These are phyloP conservation scores for Dactylonectria macrodidyma DNA, from an alignment of 2,329 filamentous ascomycete genomes.

Conservation along the genomic window DNA sequence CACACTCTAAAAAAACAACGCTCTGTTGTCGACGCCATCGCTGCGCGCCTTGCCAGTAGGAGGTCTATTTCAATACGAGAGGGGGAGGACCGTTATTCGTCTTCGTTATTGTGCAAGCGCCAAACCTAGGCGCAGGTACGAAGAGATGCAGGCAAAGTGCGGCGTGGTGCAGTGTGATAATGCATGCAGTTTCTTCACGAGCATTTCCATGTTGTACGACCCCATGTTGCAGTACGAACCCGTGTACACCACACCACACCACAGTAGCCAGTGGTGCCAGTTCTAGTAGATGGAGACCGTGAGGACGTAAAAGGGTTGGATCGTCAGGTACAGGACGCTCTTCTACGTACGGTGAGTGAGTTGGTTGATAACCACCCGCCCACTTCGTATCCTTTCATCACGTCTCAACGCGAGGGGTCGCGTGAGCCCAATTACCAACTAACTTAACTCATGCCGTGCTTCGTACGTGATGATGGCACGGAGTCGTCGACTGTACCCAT, in stretches of 20 bases:
- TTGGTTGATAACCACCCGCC: not conserved
- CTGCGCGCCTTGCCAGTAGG: not conserved
- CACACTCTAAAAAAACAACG: slow-evolving; percentile 2
- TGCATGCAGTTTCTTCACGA: slow-evolving; percentile 14
- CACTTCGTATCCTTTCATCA: slow-evolving; percentile 22
- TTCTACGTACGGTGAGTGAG: not conserved
- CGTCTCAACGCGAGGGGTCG: not conserved
- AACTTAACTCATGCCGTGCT: slow-evolving; percentile 1
- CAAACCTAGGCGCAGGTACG: slow-evolving; percentile 25
- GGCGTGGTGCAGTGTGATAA: slow-evolving; percentile 25
- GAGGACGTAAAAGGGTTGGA: not conserved
- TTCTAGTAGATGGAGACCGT: not conserved
- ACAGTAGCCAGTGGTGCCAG: too few species aligned
- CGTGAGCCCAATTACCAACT: not conserved
- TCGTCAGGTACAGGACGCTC: not conserved
- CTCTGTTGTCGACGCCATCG: slow-evolving; percentile 8
- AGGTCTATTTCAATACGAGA: slow-evolving; percentile 7
- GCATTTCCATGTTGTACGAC: not conserved
- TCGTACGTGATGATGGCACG: not conserved
- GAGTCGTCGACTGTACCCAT: not conserved
- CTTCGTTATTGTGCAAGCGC: slow-evolving; percentile 6
- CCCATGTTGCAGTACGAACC: slow-evolving; percentile 13
- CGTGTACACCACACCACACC: not conserved
- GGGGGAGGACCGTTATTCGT: not conserved
- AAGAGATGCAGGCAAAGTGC: slow-evolving; percentile 14